Conservation (phyloP, 2,329 filamentous ascomycete genomes). For the Fusarium sp. region DNA sequence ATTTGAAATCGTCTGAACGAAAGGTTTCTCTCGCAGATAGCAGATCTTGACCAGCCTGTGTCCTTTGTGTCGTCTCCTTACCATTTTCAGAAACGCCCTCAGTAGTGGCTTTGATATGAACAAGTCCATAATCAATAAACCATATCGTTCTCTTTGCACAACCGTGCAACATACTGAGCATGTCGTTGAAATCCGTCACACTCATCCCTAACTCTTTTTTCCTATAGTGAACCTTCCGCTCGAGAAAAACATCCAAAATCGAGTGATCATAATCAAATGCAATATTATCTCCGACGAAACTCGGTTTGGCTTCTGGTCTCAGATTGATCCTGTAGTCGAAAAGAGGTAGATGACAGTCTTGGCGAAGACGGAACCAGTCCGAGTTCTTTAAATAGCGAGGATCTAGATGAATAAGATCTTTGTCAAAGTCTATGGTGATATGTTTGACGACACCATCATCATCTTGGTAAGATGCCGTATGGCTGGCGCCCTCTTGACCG, state of each 20-base stretch:
- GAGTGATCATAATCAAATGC: slow-evolving; percentile 27
- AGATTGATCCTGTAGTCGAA: background rate
- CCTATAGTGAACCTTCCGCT: background rate
- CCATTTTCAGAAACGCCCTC: too few species aligned
- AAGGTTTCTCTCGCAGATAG: background rate
- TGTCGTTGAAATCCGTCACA: background rate
- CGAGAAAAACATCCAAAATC: background rate
- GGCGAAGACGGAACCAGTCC: slow-evolving; percentile 1
- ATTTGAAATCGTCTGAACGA: slow-evolving; percentile 3
- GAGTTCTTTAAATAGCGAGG: background rate
- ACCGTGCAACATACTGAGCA: slow-evolving; percentile 1
- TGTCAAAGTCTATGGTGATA: slow-evolving; percentile 18
- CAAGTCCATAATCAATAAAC: slow-evolving; percentile 23
- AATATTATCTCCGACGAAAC: slow-evolving; percentile 24
- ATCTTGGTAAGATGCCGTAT: slow-evolving; percentile 20
- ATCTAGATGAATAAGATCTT: slow-evolving; percentile 22
- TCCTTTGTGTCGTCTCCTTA: too few species aligned
- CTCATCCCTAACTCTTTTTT: background rate
- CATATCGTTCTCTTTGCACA: slow-evolving; percentile 8
- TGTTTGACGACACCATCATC: background rate
- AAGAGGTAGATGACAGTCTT: background rate
- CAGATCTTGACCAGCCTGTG: accelerated
- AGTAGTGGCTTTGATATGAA: accelerated
- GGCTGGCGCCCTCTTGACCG: background rate
- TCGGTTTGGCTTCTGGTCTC: background rate